Conservation (phyloP, 2,329 filamentous ascomycete genomes). For the Monosporascus sp. region DNA sequence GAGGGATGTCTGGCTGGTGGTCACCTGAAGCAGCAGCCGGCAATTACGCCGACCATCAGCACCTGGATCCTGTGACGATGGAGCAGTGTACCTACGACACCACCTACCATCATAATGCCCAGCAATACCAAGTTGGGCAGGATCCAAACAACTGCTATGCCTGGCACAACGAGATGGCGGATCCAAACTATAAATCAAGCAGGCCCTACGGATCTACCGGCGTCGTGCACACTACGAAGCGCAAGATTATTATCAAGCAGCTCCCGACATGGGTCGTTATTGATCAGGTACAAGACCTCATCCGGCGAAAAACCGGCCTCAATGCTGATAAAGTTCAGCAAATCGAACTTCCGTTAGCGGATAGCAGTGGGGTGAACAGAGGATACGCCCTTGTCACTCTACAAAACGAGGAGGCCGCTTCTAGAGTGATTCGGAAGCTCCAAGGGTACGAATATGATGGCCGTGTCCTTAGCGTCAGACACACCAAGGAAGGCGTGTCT, state of each 20-base stretch:
- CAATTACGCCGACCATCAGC: conserved; percentile 10
- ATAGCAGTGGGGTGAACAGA: conserved; percentile 15
- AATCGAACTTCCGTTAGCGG: conserved; percentile 19
- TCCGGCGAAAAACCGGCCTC: conserved; percentile 19
- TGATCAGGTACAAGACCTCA: conserved; percentile 21
- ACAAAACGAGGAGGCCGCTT: conserved; percentile 19
- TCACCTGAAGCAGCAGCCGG: conserved; percentile 5
- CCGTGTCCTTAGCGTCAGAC: conserved; percentile 15
- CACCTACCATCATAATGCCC: conserved; percentile 6
- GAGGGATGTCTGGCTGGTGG: conserved; percentile 9
- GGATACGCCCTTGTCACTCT: conserved; percentile 23
- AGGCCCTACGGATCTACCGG: conserved; percentile 1
- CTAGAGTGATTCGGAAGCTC: conserved; percentile 18
- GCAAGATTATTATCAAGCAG: conserved; percentile 26
- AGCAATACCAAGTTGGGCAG: conserved; percentile 12
- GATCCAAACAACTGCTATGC: conserved; percentile 14
- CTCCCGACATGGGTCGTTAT: conserved; percentile 17
- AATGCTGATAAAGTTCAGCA: conserved; percentile 19
- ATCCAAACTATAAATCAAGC: conserved; percentile 2
- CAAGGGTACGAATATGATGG: conserved; percentile 21
- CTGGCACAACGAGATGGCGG: conserved; percentile 7
- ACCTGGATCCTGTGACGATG: conserved; percentile 9
- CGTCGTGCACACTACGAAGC: conserved; percentile 17
- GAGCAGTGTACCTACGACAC: conserved; percentile 10
- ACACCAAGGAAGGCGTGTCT: conserved; percentile 24